Evolutionary conservation across 495 filamentous ascomycete species (phyloP).

Genomic region (Lepidopterella palustris): DNA sequence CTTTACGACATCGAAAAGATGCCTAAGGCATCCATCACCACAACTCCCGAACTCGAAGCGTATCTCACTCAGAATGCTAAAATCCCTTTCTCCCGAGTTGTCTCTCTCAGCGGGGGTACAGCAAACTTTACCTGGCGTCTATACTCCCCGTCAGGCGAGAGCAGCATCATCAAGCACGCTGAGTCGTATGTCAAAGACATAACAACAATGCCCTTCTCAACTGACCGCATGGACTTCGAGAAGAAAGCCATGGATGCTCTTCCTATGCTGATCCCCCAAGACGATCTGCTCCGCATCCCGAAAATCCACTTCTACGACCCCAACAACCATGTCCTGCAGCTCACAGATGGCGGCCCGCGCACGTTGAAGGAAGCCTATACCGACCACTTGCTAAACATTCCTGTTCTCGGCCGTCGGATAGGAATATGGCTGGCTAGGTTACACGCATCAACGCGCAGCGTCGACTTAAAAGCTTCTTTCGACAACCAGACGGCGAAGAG

Average conservation of each 20-base stretch:
- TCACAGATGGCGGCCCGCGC: conserved; percentile 18
- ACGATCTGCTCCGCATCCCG: conserved; percentile 5
- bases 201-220: conserved; percentile 16
- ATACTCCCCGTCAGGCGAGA: background rate
- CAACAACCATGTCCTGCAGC: conserved; percentile 9
- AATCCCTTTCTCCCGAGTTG: background rate
- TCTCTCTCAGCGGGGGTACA: conserved; percentile 2
- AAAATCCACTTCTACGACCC: conserved; percentile 20
- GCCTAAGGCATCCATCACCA: too few relatives aligned
- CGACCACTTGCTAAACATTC: conserved; percentile 10
- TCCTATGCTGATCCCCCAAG: background rate
- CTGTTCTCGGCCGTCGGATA: conserved; percentile 11
- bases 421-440: conserved; percentile 24
- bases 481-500: conserved; percentile 26
- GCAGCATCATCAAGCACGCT: conserved; percentile 30
- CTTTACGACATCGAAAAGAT: too few relatives aligned
- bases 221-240: conserved; percentile 29
- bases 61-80: too few relatives aligned
- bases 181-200: conserved; percentile 25
- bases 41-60: too few relatives aligned
- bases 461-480: conserved; percentile 4
- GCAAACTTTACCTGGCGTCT: conserved; percentile 30
- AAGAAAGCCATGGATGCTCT: conserved; percentile 10
- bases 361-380: conserved; percentile 28
- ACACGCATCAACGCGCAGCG: background rate